Evolutionary conservation across 1,284 basidiomycete species (phyloP), one percentile per base, ranked within the genome.

Genomic region (Phenoliferia sp.): DNA sequence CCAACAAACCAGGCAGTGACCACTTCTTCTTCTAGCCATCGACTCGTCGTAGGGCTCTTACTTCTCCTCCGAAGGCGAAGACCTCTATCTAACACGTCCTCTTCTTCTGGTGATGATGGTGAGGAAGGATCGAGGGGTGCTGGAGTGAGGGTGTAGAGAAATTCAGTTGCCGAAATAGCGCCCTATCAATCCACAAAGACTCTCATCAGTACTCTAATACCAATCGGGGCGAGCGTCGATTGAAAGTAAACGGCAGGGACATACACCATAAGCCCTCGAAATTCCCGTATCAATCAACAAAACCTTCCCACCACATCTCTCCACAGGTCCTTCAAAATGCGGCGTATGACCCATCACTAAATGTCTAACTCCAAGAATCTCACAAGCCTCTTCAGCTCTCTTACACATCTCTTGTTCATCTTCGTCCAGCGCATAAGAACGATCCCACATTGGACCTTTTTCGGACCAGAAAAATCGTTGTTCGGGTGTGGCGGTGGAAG

Each of bases 341-440:
- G 93, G 93, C 0, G 94, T 97, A 78, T 97, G 94, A 0, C 94
- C 94, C 89, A 94, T 94, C 55, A 97, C 86, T 85, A 96, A 87
- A 70, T 90, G 82, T 71, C 90, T 81, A 28, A 89, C 92, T 1
- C 90, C 90, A 0, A 89, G 88, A 78, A 84, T 85, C 57, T 83
- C 77, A 64, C 90, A 79, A 15, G 93, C 87, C 29, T 82, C 80
- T 66, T 89, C 87, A 0, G 92, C 90, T 58, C 85, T 84, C 1
- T 75, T 77, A 77, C 93, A 97, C 0, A 88, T 87, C 61, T 82
- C 81, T 57, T 84, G 82, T 64, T 76, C 76, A 57, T 91, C 90
- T 28, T 83, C 80, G 12, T 89, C 87, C 36, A 87, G 80, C 17
- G 90, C 91, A 89, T 90, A 93, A 0, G 92, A 59, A 33, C 67